These are phyloP conservation scores for Neophaeococcomyces mojaviensis DNA, from an alignment of 2,329 filamentous ascomycete species.

Conservation along the genomic window DNA sequence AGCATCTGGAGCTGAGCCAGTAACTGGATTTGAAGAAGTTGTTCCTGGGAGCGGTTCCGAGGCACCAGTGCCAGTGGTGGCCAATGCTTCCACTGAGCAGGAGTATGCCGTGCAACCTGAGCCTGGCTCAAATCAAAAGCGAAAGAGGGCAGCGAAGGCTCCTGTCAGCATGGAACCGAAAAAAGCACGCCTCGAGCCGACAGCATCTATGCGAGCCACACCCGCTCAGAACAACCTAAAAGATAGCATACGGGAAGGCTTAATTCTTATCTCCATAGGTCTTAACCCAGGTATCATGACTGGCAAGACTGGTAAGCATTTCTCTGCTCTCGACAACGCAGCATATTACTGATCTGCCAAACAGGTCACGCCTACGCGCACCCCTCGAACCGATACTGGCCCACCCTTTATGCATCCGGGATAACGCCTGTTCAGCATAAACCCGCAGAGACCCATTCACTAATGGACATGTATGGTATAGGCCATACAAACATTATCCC, in stretches of 20 bases:
- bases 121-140: too few relatives aligned
- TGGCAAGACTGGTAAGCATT: constrained; percentile 28
- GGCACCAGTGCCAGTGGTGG: too few relatives aligned
- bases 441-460: constrained; percentile 40
- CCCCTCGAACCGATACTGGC: constrained; percentile 48
- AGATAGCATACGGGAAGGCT: constrained; percentile 38
- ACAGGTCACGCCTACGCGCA: constrained; percentile 45
- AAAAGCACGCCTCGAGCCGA: too few relatives aligned
- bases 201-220: too few relatives aligned
- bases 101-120: too few relatives aligned
- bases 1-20: too few relatives aligned
- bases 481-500: constrained; percentile 76
- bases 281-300: constrained; percentile 43
- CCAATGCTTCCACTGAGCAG: too few relatives aligned
- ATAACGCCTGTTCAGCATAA: constrained; percentile 37
- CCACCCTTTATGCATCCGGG: constrained; percentile 41
- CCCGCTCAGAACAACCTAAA: constrained; percentile 30
- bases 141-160: too few relatives aligned
- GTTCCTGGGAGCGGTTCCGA: too few relatives aligned
- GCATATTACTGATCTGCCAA: neutral
- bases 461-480: constrained; percentile 65
- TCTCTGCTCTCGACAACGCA: neutral
- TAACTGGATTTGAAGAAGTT: too few relatives aligned
- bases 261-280: constrained; percentile 41
- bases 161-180: too few relatives aligned